phyloP scores from a whole-genome alignment of 495 filamentous ascomycete genomes.

The Platismatia glauca region DNA sequence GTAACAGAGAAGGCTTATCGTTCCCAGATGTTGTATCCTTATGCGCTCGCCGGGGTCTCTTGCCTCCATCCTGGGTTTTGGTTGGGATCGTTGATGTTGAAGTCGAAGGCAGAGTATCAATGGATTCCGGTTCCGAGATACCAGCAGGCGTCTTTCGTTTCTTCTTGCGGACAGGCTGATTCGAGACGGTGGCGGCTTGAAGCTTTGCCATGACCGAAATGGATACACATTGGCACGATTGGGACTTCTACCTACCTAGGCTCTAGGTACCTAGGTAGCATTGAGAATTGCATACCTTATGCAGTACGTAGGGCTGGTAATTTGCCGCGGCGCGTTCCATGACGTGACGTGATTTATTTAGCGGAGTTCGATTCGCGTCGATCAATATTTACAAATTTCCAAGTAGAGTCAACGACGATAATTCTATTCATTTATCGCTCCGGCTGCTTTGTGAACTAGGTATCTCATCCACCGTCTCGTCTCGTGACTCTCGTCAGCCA shows the following conservation, averaged over 20 bases:
- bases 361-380: too few species aligned
- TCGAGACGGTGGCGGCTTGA: conserved; percentile 48
- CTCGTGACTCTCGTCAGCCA: too few species aligned
- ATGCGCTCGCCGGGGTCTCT: conserved; percentile 37
- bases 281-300: too few species aligned
- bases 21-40: conserved; percentile 15
- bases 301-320: neutral
- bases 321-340: neutral
- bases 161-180: conserved; percentile 42
- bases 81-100: conserved; percentile 37
- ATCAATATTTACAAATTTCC: too few species aligned
- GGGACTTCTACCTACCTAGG: too few species aligned
- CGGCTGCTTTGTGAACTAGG: neutral
- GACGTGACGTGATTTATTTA: neutral
- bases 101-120: conserved; percentile 11
- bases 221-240: neutral
- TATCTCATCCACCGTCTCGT: neutral
- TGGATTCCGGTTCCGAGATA: neutral
- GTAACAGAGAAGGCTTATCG: conserved; percentile 28
- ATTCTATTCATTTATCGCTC: neutral
- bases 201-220: conserved; percentile 40
- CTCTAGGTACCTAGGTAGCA: too few species aligned
- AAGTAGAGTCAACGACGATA: neutral
- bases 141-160: conserved; percentile 39
- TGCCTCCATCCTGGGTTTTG: conserved; percentile 47